phyloP scores from a whole-genome alignment of 2,329 filamentous ascomycete genomes.

The Pleurostoma richardsiae region DNA sequence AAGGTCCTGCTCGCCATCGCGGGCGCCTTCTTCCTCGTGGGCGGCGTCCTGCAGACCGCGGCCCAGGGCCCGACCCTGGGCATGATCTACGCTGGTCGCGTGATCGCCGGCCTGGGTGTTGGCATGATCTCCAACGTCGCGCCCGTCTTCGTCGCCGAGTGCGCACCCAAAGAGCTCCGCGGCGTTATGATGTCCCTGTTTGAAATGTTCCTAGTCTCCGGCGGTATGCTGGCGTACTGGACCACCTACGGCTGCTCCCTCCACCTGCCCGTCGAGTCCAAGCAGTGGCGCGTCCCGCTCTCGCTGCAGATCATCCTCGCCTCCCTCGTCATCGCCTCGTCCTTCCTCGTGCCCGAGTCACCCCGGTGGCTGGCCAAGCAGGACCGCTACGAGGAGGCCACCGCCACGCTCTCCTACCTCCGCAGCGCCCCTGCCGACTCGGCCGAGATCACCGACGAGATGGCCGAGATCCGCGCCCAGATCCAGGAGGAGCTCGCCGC shows the following conservation, averaged over 20 bases:
- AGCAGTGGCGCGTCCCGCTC: conserved; percentile 13
- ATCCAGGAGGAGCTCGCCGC: neutral
- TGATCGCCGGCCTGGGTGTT: conserved; percentile 42
- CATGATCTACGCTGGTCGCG: conserved; percentile 35
- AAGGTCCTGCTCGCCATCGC: neutral
- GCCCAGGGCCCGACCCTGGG: neutral
- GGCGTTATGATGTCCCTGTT: conserved; percentile 9
- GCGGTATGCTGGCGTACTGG: conserved; percentile 9
- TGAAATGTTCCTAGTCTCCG: conserved; percentile 10
- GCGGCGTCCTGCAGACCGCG: neutral
- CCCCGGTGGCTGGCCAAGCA: conserved; percentile 20
- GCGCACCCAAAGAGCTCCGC: conserved; percentile 10
- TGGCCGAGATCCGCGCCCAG: neutral
- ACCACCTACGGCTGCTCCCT: conserved; percentile 14
- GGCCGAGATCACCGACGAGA: neutral
- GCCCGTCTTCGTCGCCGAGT: conserved; percentile 26
- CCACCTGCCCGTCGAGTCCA: conserved; percentile 14
- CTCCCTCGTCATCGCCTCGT: conserved; percentile 6
- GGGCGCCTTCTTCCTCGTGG: neutral
- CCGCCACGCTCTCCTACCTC: conserved; percentile 14
- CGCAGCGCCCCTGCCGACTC: conserved; percentile 12
- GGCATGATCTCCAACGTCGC: conserved; percentile 40
- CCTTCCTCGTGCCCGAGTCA: conserved; percentile 10
- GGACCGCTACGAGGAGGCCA: conserved; percentile 16
- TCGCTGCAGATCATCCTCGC: conserved; percentile 13